Conservation (phyloP, 768 basidiomycete genomes). For the Mycena venus region DNA sequence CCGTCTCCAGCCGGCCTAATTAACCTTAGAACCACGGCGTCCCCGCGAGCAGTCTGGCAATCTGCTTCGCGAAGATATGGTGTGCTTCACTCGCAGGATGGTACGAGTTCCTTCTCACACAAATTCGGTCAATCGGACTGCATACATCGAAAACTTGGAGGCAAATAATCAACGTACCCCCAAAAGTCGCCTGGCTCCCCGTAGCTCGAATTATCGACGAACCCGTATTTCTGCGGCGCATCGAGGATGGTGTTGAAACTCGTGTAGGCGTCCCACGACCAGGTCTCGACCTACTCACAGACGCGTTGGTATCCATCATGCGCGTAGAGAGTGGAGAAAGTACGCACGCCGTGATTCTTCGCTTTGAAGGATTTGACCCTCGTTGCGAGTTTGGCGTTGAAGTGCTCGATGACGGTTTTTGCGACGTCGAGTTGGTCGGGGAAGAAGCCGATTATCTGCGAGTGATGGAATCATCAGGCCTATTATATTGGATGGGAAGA, state of each 20-base stretch:
- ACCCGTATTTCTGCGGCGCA: constrained; percentile 63
- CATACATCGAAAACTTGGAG: not conserved
- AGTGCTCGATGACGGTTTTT: constrained; percentile 62
- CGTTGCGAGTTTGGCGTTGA: constrained; percentile 63
- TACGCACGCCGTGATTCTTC: constrained; percentile 60
- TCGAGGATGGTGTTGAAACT: constrained; percentile 64
- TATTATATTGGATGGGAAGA: not conserved
- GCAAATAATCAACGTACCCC: constrained; percentile 54
- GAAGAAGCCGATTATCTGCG: constrained; percentile 62
- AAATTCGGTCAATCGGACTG: not conserved
- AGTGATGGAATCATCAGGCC: not conserved
- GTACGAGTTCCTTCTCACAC: constrained; percentile 59
- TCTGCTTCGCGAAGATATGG: constrained; percentile 25
- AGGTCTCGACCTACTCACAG: constrained; percentile 56
- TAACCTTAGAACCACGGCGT: constrained; percentile 29
- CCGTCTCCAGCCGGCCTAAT: too few relatives aligned
- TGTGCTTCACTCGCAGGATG: constrained; percentile 62
- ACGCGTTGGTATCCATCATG: not conserved
- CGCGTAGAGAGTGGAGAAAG: too few relatives aligned
- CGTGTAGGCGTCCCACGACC: constrained; percentile 63
- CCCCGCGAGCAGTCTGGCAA: constrained; percentile 5
- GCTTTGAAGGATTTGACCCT: constrained; percentile 57
- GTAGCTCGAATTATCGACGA: constrained; percentile 62
- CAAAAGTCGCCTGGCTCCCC: constrained; percentile 60
- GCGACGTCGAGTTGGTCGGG: constrained; percentile 54